Evolutionary conservation across 2,329 filamentous ascomycete genomes (phyloP), one percentile per base, ranked within the genome.

Genomic region (Xylariomycetidae sp.): DNA sequence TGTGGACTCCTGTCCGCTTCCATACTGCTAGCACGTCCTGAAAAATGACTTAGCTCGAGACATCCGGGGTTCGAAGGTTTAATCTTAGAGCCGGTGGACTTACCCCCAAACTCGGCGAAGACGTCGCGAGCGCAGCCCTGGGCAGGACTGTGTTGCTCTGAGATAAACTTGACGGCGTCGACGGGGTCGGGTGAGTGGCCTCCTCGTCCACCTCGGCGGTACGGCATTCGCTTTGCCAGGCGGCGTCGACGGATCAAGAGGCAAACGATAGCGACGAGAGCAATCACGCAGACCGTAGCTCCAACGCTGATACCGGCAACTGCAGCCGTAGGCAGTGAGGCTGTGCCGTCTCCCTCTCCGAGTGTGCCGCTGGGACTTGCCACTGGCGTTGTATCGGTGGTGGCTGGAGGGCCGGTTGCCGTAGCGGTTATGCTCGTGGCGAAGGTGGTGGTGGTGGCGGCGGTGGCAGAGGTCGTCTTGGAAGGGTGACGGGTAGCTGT

Each of bases 21-120:
- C n/a, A n/a, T n/a, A n/a, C n/a, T n/a, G n/a, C n/a, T n/a, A n/a
- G n/a, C n/a, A n/a, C n/a, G n/a, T n/a, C n/a, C n/a, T n/a, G n/a
- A n/a, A n/a, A n/a, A n/a, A n/a, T n/a, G n/a, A n/a, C n/a, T n/a
- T n/a, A n/a, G n/a, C n/a, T n/a, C n/a, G n/a, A n/a, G n/a, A n/a
- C n/a, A n/a, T n/a, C n/a, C n/a, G n/a, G n/a, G n/a, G n/a, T n/a
- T n/a, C n/a, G n/a, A n/a, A n/a, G n/a, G n/a, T n/a, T n/a, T n/a
- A n/a, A n/a, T n/a, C n/a, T n/a, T n/a, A n/a, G n/a, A n/a, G n/a
- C n/a, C n/a, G n/a, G n/a, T n/a, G 17, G 9, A 40, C 55, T 49
- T 47, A 69, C 67, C 66, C 56, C 66, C 64, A 52, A 68, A 69
- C 9, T 62, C 57, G 2, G 61, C 63, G 46, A 69, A 67, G 3